These are phyloP conservation scores for Neospora caninum DNA, from an alignment of 169 alveolate species.

Conservation along the genomic window DNA sequence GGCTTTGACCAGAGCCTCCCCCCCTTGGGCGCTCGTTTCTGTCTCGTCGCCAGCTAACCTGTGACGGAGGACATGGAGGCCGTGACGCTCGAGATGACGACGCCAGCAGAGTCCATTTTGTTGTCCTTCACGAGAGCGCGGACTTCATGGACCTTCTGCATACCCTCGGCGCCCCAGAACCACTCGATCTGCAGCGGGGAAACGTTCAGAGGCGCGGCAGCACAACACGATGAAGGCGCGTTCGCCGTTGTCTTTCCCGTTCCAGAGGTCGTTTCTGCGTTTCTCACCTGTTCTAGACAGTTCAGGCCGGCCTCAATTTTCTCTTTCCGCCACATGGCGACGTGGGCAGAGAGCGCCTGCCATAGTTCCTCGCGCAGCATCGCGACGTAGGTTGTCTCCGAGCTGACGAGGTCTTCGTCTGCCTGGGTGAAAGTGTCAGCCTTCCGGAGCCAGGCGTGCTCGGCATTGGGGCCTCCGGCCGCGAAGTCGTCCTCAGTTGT, in stretches of 20 bases:
- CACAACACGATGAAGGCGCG: too few species aligned
- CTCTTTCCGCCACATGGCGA: neutral
- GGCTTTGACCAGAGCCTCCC: too few species aligned
- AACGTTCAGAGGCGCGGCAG: too few species aligned
- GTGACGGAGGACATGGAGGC: slow-evolving; percentile 60
- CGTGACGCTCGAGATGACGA: slow-evolving; percentile 3
- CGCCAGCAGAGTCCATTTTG: slow-evolving; percentile 43
- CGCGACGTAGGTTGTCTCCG: slow-evolving; percentile 63
- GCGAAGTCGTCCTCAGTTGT: neutral
- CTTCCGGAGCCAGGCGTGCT: neutral
- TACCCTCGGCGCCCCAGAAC: slow-evolving; percentile 57
- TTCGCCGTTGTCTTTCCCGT: too few species aligned
- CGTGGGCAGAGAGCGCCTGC: slow-evolving; percentile 60
- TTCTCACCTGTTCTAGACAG: slow-evolving; percentile 49
- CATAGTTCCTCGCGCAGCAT: slow-evolving; percentile 62
- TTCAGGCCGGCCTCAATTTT: slow-evolving; percentile 44
- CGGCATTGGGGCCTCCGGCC: neutral
- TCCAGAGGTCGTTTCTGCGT: neutral
- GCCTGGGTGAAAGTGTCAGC: slow-evolving; percentile 26
- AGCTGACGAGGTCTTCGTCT: slow-evolving; percentile 39
- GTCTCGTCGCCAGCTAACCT: neutral
- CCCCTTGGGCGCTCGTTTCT: neutral
- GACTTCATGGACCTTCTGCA: slow-evolving; percentile 19
- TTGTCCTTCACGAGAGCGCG: slow-evolving; percentile 37
- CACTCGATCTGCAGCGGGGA: slow-evolving; percentile 35